Conservation (phyloP, 495 filamentous ascomycete species). For the Chaetomidium leptoderma region DNA sequence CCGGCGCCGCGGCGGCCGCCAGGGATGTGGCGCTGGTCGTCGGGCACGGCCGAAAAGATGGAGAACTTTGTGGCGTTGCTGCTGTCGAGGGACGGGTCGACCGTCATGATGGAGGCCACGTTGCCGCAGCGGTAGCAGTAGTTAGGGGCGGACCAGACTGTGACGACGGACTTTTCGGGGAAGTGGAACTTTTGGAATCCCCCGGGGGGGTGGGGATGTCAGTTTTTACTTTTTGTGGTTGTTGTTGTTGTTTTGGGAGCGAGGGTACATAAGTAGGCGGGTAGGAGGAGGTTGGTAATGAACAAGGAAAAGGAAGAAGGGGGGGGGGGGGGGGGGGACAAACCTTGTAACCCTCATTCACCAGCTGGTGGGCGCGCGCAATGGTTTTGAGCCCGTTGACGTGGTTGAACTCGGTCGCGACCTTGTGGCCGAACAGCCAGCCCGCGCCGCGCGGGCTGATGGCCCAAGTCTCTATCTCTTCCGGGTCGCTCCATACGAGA, state of each 20-base stretch:
- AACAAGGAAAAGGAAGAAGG: neutral
- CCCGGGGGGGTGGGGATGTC: too few relatives aligned
- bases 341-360: conserved; percentile 97
- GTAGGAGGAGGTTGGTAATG: conserved; percentile 14
- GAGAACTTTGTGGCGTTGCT: conserved; percentile 84
- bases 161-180: conserved; percentile 92
- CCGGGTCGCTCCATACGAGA: conserved; percentile 96
- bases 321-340: conserved; percentile 3
- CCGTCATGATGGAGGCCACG: conserved; percentile 93
- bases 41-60: conserved; percentile 91
- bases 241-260: too few relatives aligned
- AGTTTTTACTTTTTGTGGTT: too few relatives aligned
- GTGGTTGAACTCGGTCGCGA: conserved; percentile 98
- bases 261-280: neutral
- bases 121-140: conserved; percentile 99
- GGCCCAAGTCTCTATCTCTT: conserved; percentile 98
- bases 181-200: conserved; percentile 80
- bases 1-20: conserved; percentile 72
- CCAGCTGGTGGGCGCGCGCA: conserved; percentile 91
- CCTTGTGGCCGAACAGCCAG: conserved; percentile 97
- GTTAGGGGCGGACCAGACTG: conserved; percentile 97
- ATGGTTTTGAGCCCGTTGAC: conserved; percentile 94
- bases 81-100: conserved; percentile 51
- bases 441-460: conserved; percentile 91
- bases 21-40: conserved; percentile 84